Evolutionary conservation across 2,329 filamentous ascomycete genomes (phyloP).

Genomic region (Colletotrichum phormii): DNA sequence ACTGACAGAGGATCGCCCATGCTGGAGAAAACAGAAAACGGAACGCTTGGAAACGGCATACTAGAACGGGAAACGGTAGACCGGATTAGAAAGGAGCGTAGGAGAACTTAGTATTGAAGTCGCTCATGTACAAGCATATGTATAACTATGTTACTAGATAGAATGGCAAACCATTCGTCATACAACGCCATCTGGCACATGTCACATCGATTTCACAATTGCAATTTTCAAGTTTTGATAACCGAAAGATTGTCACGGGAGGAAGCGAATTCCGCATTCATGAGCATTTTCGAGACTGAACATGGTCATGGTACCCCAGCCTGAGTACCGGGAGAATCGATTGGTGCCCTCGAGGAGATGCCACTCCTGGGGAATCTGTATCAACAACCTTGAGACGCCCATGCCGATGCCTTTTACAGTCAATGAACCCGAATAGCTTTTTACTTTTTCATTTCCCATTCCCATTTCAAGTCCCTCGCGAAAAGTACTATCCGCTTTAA

Average conservation of each 20-base stretch:
- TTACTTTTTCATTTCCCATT: constrained; percentile 10
- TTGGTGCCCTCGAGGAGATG: constrained; percentile 24
- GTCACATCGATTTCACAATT: too few species aligned
- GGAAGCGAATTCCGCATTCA: neutral
- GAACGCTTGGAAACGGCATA: neutral
- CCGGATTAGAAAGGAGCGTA: neutral
- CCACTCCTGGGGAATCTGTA: constrained; percentile 26
- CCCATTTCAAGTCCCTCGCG: neutral
- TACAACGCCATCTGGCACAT: neutral
- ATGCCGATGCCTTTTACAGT: constrained; percentile 37
- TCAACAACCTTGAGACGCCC: constrained; percentile 39
- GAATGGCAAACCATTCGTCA: neutral
- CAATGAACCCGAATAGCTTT: constrained; percentile 36
- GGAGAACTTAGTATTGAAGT: neutral
- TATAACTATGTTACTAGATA: constrained; percentile 7
- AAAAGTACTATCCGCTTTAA: constrained; percentile 63
- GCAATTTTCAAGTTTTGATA: neutral
- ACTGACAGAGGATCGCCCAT: neutral
- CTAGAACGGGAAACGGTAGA: too few species aligned
- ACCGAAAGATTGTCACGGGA: neutral
- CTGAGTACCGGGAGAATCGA: constrained; percentile 31
- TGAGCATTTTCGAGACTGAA: constrained; percentile 13
- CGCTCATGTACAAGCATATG: constrained; percentile 19
- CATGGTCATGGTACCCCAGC: constrained; percentile 27
- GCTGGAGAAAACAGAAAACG: neutral